These are phyloP conservation scores for Ochetophila trinervis DNA, from an alignment of 306 rosid species.

Conservation along the genomic window DNA sequence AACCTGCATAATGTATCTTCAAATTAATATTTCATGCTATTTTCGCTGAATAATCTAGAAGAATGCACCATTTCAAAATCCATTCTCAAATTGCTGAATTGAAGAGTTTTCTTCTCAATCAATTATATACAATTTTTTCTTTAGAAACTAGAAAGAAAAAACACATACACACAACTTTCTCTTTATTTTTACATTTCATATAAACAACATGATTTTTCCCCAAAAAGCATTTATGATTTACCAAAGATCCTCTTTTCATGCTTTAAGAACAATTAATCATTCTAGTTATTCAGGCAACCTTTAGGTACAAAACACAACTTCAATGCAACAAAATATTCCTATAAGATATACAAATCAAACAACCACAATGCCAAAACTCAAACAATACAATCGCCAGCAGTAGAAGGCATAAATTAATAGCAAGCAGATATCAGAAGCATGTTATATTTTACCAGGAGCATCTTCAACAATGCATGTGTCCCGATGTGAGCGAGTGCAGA, in stretches of 20 bases:
- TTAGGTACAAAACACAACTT: not conserved
- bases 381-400: constrained; percentile 12
- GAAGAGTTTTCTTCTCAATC: no score
- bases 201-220: no score
- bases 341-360: not conserved
- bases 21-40: no score
- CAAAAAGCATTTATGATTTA: not conserved
- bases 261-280: not conserved
- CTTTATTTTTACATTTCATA: no score
- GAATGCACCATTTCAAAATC: no score
- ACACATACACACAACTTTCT: no score
- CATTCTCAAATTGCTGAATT: no score
- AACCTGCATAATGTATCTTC: no score
- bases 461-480: constrained; percentile 94
- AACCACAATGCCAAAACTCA: not conserved
- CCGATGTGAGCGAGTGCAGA: constrained; percentile 95
- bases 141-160: no score
- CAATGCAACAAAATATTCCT: not conserved
- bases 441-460: constrained; percentile 80
- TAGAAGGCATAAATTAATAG: constrained; percentile 11
- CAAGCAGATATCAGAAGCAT: constrained; percentile 7
- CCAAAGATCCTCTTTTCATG: no score
- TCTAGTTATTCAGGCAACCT: not conserved
- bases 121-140: no score
- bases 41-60: no score